Conservation (phyloP, 306 rosid species). For the Rosa persica region DNA sequence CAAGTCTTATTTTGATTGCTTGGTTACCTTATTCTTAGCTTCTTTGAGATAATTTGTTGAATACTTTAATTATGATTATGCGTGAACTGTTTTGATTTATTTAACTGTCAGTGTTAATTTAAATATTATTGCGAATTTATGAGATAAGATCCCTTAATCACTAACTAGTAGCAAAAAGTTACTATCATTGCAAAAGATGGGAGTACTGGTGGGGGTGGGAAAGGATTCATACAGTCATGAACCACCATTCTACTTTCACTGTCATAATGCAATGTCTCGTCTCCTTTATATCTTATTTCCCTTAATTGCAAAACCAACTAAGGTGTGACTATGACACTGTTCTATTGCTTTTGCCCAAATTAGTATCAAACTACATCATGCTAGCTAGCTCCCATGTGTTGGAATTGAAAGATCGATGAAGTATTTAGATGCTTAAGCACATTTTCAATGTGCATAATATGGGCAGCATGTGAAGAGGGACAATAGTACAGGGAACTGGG, state of each 20-base stretch:
- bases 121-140: background rate
- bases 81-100: background rate
- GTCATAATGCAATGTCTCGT: constrained; percentile 14
- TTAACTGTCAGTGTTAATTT: background rate
- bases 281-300: constrained; percentile 11
- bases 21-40: background rate
- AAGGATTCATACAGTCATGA: background rate
- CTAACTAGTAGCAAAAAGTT: background rate
- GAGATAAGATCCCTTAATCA: background rate
- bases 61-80: background rate
- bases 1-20: background rate
- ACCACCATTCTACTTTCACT: constrained; percentile 1
- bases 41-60: background rate
- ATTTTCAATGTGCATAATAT: constrained; percentile 16
- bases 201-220: constrained; percentile 1
- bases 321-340: constrained; percentile 22
- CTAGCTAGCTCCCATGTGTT: constrained; percentile 29
- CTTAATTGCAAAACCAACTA: constrained; percentile 16
- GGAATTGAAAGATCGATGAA: constrained; percentile 22
- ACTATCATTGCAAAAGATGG: background rate
- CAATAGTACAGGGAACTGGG: background rate
- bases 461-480: background rate
- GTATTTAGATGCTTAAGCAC: background rate
- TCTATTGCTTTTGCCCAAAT: constrained; percentile 16
- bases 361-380: background rate